Base-by-base conservation (phyloP, 2,329 filamentous ascomycete genomes). In the Pseudophaeomoniella oleicola region DNA sequence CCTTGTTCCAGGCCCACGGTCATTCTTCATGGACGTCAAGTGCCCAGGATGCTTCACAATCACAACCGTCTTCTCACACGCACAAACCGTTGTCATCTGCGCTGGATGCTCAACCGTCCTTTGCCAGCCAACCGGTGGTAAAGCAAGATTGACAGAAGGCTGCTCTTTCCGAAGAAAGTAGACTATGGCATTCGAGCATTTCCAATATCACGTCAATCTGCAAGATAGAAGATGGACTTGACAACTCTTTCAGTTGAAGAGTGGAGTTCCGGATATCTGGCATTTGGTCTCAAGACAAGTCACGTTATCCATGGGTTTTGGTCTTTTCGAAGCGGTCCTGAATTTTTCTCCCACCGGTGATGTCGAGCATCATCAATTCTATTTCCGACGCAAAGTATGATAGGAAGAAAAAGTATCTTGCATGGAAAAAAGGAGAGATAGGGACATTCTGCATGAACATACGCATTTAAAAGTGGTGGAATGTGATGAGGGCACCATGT, bases 11-110 rank as follows among this genome's bases (percentile, higher is more conserved):
- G 81, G 77, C 51, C 90, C 90, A 59, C 85, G 90, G 66, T 96
- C 88, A 53, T 98, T 96, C 83, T 98, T 98, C 84, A 98, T 98
- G 90, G 90, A 98, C 66, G 90, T 98, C 75, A 98, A 98, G 82
- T 98, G 90, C 83, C 90, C 90, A 65, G 90, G 90, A 60, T 98
- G 90, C 84, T 98, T 96, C 81, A 94, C 87, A 68, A 98, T 98
- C 78, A 98, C 90, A 67, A 98, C 90, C 67, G 90, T 98, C 70
- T 98, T 96, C 84, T 96, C 88, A 49, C 90, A 98, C 78, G 90
- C 90, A 67, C 90, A 98, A 78, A 98, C 90, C 64, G 90, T 98
- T 66, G 90, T 98, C 68, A 92, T 96, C 77, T 98, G 90, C 81
- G 86, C 86, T 62, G 90, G 90, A 59, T 98, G 90, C 84, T 94